Evolutionary conservation across 2,329 filamentous ascomycete genomes (phyloP).

Genomic region (Samsoniella hepiali): DNA sequence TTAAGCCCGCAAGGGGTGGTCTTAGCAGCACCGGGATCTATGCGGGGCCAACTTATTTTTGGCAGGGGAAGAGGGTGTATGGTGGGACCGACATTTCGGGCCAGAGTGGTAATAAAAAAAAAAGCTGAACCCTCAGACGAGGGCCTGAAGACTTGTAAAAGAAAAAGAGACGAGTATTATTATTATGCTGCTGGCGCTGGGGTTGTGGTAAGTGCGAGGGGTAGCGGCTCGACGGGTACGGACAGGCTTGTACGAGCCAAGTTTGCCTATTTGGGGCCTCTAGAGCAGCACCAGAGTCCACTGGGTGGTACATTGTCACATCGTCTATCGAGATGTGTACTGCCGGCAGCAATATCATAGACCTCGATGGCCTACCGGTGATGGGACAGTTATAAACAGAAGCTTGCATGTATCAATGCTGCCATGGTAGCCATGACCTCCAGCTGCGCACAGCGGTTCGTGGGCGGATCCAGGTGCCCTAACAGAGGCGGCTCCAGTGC

Average conservation of each 20-base stretch:
- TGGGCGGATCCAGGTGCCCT: no score
- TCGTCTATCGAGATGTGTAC: background rate
- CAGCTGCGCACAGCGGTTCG: no score
- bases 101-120: background rate
- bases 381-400: no score
- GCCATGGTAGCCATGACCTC: no score
- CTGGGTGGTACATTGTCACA: no score
- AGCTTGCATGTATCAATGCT: no score
- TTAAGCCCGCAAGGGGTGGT: background rate
- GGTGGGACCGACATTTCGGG: slow-evolving; percentile 14
- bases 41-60: slow-evolving; percentile 13
- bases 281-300: no score
- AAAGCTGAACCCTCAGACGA: no score
- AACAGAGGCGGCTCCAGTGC: background rate
- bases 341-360: background rate
- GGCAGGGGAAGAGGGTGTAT: slow-evolving; percentile 11
- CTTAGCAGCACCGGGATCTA: background rate
- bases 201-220: background rate
- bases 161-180: background rate
- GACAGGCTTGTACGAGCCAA: background rate
- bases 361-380: no score
- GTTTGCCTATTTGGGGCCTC: background rate
- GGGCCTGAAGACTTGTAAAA: no score
- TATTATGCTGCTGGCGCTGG: background rate
- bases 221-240: no score